A percentile compares a stretch with the other conserved stretches of the same genome.
Conservation (phyloP, 345 rosid species). For the Populus ilicifolia region DNA sequence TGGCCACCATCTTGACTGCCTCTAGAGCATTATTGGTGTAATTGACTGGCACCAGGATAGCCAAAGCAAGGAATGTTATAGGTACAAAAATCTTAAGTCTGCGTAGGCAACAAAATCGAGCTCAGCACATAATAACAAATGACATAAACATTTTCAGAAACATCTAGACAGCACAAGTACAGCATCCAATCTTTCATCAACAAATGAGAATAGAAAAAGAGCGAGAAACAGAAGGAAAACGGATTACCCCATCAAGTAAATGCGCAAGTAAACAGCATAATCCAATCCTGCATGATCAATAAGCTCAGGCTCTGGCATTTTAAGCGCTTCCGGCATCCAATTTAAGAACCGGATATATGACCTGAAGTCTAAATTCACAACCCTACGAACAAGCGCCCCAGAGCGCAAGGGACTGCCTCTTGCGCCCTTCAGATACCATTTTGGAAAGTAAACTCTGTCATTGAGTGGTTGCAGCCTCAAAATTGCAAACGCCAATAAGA, state of each 20-base stretch:
- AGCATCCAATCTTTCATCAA: background rate
- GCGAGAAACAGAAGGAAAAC: background rate
- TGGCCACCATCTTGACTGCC: slow-evolving; percentile 21
- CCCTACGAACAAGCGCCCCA: slow-evolving; percentile 50
- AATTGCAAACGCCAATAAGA: slow-evolving; percentile 73
- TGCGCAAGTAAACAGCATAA: slow-evolving; percentile 85
- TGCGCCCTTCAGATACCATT: slow-evolving; percentile 89
- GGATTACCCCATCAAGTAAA: slow-evolving; percentile 82
- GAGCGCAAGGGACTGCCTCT: slow-evolving; percentile 60
- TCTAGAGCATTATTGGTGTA: slow-evolving; percentile 53
- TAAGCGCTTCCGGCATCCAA: slow-evolving; percentile 92
- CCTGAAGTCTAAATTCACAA: slow-evolving; percentile 68
- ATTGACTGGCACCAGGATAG: slow-evolving; percentile 74
- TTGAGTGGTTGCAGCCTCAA: slow-evolving; percentile 89
- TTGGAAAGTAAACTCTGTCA: slow-evolving; percentile 90
- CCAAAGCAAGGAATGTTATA: slow-evolving; percentile 68
- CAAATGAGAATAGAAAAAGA: background rate
- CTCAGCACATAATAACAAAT: slow-evolving; percentile 5
- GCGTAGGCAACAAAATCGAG: slow-evolving; percentile 12
- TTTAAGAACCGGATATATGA: slow-evolving; percentile 69
- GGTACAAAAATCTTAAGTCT: slow-evolving; percentile 91
- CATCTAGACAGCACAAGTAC: background rate
- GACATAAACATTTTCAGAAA: background rate
- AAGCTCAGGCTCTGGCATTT: slow-evolving; percentile 94
- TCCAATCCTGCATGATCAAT: slow-evolving; percentile 97